Percentiles rank a stretch among this genome's conserved stretches.
Evolutionary conservation across 164 flowering plant species (phyloP).

Genomic region (Vitis vinifera): DNA sequence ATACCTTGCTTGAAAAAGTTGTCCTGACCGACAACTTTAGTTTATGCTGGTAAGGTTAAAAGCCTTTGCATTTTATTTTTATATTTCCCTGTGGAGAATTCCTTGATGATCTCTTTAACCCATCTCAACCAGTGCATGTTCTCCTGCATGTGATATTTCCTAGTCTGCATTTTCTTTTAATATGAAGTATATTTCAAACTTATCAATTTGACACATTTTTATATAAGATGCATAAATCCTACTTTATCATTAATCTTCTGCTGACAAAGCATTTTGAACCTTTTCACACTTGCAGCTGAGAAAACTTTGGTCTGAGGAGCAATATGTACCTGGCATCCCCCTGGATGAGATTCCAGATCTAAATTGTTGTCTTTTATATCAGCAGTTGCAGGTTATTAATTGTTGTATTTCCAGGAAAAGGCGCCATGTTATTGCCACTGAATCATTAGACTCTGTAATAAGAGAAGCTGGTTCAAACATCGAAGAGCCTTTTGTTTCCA

Average conservation of each 20-base stretch:
- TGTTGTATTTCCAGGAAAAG: constrained; percentile 86
- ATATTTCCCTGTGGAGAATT: no score
- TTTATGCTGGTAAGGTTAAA: no score
- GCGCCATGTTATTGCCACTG: constrained; percentile 58
- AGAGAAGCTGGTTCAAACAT: constrained; percentile 36
- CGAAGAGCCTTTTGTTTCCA: constrained; percentile 33
- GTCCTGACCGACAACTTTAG: no score
- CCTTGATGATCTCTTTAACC: no score
- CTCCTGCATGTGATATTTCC: no score
- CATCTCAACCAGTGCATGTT: no score
- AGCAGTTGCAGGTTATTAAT: constrained; percentile 88
- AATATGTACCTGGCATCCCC: constrained; percentile 74
- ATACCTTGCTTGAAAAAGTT: no score
- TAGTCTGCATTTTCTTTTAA: no score
- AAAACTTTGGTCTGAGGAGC: constrained; percentile 79
- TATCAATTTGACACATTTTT: not conserved
- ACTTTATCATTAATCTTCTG: not conserved
- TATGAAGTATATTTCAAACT: constrained; percentile 3
- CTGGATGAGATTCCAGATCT: constrained; percentile 76
- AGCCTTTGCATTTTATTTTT: no score
- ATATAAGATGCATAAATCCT: not conserved
- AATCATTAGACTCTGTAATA: constrained; percentile 58
- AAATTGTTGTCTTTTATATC: constrained; percentile 78
- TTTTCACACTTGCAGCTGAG: constrained; percentile 60
- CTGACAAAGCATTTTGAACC: constrained; percentile 14